These are phyloP conservation scores for Penicillium dipodomyicola DNA, from an alignment of 495 filamentous ascomycete species.

Conservation along the genomic window DNA sequence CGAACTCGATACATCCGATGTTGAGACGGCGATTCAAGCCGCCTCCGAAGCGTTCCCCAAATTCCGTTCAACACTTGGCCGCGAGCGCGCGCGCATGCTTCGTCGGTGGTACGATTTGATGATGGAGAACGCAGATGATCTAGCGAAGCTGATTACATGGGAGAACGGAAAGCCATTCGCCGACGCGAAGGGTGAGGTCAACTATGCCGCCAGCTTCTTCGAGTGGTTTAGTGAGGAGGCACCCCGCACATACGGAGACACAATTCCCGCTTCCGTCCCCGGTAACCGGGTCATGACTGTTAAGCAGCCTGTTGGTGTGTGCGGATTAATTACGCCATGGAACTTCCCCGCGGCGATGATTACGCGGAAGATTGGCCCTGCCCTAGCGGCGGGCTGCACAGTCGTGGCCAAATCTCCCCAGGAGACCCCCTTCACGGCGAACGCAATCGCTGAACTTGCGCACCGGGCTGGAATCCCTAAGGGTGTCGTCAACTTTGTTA, in stretches of 20 bases:
- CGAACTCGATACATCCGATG: slow-evolving; percentile 74
- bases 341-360: slow-evolving; percentile 96
- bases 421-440: slow-evolving; percentile 81
- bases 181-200: slow-evolving; percentile 69
- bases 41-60: slow-evolving; percentile 71
- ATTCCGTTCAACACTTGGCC: slow-evolving; percentile 72
- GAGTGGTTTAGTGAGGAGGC: slow-evolving; percentile 81
- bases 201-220: slow-evolving; percentile 70
- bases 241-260: slow-evolving; percentile 66
- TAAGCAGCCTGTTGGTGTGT: slow-evolving; percentile 89
- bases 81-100: slow-evolving; percentile 78
- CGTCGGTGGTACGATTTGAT: slow-evolving; percentile 89
- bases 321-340: slow-evolving; percentile 94
- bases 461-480: slow-evolving; percentile 80
- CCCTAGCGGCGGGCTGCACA: slow-evolving; percentile 80
- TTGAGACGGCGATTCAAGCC: slow-evolving; percentile 71
- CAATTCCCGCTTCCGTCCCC: slow-evolving; percentile 66
- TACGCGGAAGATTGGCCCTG: slow-evolving; percentile 82
- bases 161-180: slow-evolving; percentile 74
- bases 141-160: slow-evolving; percentile 85
- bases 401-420: slow-evolving; percentile 81
- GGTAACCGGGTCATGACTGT: slow-evolving; percentile 75
- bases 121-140: slow-evolving; percentile 81
- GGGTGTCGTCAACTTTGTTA: slow-evolving; percentile 82
- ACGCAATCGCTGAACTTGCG: slow-evolving; percentile 79